Evolutionary conservation across 306 rosid species (phyloP), one percentile per base, ranked within the genome.

Genomic region (Neltuma alba): DNA sequence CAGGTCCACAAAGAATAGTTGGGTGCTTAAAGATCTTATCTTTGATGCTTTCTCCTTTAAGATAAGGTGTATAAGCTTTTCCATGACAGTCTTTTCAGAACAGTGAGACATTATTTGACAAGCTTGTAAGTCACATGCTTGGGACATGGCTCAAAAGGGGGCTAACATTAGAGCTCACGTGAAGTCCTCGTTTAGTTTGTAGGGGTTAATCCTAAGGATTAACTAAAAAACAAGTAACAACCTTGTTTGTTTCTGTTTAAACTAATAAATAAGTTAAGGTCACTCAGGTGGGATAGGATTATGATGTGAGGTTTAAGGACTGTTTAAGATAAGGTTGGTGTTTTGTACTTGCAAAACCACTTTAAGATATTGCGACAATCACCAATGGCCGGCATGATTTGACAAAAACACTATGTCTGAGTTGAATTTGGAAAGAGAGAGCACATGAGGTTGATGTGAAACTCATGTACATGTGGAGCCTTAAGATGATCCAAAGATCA

Each of bases 361-460:
- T 80, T 87, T 84, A 84, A 78, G 70, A 12, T 52, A 52, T 70
- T 65, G 44, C 37, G 81, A 89, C 88, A 79, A 72, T 83, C 60
- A 79, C 77, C 80, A 79, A 87, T 90, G 93, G 95, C 88, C 85
- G 92, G 91, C 97, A 92, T 82, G 82, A 85, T 81, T 85, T 76
- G 83, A 72, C 83, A 76, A 77, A 65, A 38, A 80, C 61, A 80
- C 62, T 83, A 75, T 72, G 85, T 78, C 72, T 85, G 60, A 79
- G 89, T 77, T 86, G 87, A 88, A 72, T 74, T 83, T 76, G 21
- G 66, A 79, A 60, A 70, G 57, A 74, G 82, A 67, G 42, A 52
- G 78, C 92, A 93, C 81, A 90, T 90, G 98, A 70, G 62, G 31
- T 44, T 27, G 84, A 83, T 72, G 86, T 74, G 83, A 33, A 76